Evolutionary conservation across 768 basidiomycete species (phyloP).

Genomic region (Hericium alpestre): DNA sequence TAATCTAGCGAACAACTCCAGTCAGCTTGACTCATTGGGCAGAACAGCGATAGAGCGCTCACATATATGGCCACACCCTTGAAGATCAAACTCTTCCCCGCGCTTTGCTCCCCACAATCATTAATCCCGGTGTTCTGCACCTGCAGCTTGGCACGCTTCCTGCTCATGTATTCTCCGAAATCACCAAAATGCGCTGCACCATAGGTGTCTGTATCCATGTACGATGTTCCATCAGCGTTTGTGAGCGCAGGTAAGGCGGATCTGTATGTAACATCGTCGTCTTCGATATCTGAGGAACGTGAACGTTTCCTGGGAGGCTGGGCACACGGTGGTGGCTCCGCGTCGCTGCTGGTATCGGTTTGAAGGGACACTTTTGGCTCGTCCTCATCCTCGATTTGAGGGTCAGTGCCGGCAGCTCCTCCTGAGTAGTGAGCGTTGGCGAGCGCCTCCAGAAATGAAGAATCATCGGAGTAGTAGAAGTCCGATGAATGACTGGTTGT

Average conservation of each 20-base stretch:
- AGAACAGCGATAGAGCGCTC: constrained; percentile 18
- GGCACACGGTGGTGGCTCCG: constrained; percentile 27
- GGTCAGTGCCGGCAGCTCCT: neutral
- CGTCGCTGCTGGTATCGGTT: constrained; percentile 16
- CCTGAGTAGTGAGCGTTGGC: neutral
- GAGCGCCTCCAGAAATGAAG: constrained; percentile 42
- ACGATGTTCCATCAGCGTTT: constrained; percentile 1
- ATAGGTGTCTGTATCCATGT: constrained; percentile 36
- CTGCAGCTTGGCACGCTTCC: constrained; percentile 86
- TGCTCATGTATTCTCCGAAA: constrained; percentile 80
- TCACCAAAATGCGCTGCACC: constrained; percentile 73
- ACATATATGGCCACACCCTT: constrained; percentile 75
- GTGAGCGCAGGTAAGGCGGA: neutral
- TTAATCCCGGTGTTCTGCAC: constrained; percentile 53
- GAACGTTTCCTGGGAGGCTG: constrained; percentile 34
- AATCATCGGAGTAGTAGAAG: constrained; percentile 45
- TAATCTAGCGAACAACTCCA: constrained; percentile 44
- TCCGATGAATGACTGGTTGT: constrained; percentile 32
- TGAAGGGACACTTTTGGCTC: neutral
- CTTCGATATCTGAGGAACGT: constrained; percentile 24
- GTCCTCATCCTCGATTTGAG: neutral
- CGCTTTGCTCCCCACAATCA: constrained; percentile 13
- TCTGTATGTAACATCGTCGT: constrained; percentile 16
- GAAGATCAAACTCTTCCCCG: constrained; percentile 45
- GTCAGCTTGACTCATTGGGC: neutral